Conservation (phyloP, 306 rosid genomes). For the Dryas alaskensis region DNA sequence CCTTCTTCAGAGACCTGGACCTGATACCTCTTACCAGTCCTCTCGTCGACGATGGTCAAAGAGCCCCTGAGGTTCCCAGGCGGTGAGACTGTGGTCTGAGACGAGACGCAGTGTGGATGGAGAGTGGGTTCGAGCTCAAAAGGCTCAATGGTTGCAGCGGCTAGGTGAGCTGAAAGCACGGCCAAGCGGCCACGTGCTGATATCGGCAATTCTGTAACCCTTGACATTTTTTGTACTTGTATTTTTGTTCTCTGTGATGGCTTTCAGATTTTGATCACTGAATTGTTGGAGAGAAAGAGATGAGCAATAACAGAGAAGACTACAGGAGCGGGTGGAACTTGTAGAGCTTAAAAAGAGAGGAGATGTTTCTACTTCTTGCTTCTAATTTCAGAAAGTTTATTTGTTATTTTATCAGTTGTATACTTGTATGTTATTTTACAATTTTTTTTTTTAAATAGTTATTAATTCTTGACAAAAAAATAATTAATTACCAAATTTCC, state of each 20-base stretch:
- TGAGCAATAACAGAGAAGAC: not conserved
- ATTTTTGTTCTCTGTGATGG: not conserved
- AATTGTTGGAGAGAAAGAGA: conserved; percentile 3
- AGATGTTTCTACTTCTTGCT: not conserved
- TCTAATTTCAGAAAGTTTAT: not conserved
- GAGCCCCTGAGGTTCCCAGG: conserved; percentile 52
- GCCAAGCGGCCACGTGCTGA: conserved; percentile 71
- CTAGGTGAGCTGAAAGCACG: conserved; percentile 60
- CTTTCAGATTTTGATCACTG: not conserved
- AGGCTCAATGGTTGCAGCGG: conserved; percentile 35
- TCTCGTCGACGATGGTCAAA: conserved; percentile 62
- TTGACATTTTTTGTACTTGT: too few relatives aligned
- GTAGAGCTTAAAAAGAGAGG: not conserved
- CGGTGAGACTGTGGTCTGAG: conserved; percentile 30
- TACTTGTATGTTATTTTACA: too few relatives aligned
- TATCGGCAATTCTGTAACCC: conserved; percentile 33
- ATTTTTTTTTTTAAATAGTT: too few relatives aligned
- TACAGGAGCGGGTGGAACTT: not conserved
- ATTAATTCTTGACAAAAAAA: too few relatives aligned
- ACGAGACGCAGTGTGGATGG: conserved; percentile 43
- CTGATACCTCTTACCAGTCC: conserved; percentile 65
- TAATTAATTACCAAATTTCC: too few relatives aligned
- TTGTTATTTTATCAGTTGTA: not conserved
- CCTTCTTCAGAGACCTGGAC: conserved; percentile 65
- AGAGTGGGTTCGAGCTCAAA: conserved; percentile 32